Evolutionary conservation across 2,329 filamentous ascomycete species (phyloP), one percentile per base, ranked within the genome.

Genomic region (Orbilia brochopaga): DNA sequence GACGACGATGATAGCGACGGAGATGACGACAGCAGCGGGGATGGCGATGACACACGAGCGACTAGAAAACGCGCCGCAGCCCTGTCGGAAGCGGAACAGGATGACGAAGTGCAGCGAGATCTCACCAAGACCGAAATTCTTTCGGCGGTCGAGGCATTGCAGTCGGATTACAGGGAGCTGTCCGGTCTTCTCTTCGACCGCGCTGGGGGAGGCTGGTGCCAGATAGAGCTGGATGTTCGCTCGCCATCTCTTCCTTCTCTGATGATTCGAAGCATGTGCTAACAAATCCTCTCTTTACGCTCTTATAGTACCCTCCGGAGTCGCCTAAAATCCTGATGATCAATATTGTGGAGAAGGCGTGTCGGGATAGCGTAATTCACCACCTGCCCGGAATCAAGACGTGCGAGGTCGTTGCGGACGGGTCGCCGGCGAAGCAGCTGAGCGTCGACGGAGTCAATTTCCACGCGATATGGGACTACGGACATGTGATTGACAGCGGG

Each of bases 241-340:
- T 42, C 51, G 60, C 24, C 37, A 40, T 44, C 11, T 15, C 10
- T n/a, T 24, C 30, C 17, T 15, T 59, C 32, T 32, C 50, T 59
- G n/a, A 21, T 35, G 15, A 10, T 48, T 27, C 55, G 2, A 17
- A 46, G 11, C 24, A 19, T 55, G 24, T 11, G 24, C 17, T n/a
- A 5, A 37, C 24, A n/a, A n/a, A 55, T 50, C 19, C 10, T 19
- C 15, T 7, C 15, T 44, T 6, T 53, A 11, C 17, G 17, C 23
- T 35, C 24, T 37, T 30, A 23, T 48, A 89, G 80, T 97, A 95
- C 78, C 87, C 90, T 74, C 86, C 88, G 46, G 83, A 85, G 48
- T 89, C 89, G 13, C 90, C 93, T 74, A 99, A 99, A 82, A 85
- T 99, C 53, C 86, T 99, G 69, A 94, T 99, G 85, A 87, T 97